A percentile compares a stretch with the other conserved stretches of the same genome.
These are phyloP conservation scores for Cladosporium sp. DNA, from an alignment of 2,329 filamentous ascomycete genomes.

Conservation along the genomic window DNA sequence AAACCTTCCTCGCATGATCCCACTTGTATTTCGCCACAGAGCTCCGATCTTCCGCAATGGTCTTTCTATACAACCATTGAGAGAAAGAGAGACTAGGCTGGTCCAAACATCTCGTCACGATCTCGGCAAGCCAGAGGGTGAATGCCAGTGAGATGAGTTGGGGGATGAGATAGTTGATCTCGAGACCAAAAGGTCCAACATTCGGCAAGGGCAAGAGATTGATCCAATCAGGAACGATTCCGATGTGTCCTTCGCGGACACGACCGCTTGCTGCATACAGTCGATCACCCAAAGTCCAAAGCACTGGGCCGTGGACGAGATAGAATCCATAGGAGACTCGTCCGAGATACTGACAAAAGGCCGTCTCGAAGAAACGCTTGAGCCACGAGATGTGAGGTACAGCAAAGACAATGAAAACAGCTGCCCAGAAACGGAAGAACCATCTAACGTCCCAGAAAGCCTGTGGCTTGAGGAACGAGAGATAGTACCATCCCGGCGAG, in stretches of 20 bases:
- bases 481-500: constrained; percentile 57
- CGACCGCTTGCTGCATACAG: constrained; percentile 61
- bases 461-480: constrained; percentile 49
- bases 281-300: constrained; percentile 58
- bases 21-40: background rate
- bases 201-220: constrained; percentile 53
- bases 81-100: constrained; percentile 57
- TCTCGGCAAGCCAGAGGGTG: constrained; percentile 55
- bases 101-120: constrained; percentile 55
- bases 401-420: constrained; percentile 52
- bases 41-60: constrained; percentile 16
- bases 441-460: constrained; percentile 31
- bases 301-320: constrained; percentile 59
- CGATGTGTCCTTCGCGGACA: constrained; percentile 44
- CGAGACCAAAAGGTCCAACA: constrained; percentile 56
- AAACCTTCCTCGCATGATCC: background rate
- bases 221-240: constrained; percentile 53
- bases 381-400: constrained; percentile 56
- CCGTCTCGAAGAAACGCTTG: constrained; percentile 56
- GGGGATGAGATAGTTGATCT: constrained; percentile 55
- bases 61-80: constrained; percentile 54
- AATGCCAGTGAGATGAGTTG: constrained; percentile 58
- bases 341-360: constrained; percentile 59
- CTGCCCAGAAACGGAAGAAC: constrained; percentile 62
- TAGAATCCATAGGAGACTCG: constrained; percentile 61